A percentile compares a stretch with the other conserved stretches of the same genome.
Conservation (phyloP, 2,329 filamentous ascomycete species). For the Sordariomycetes sp. region DNA sequence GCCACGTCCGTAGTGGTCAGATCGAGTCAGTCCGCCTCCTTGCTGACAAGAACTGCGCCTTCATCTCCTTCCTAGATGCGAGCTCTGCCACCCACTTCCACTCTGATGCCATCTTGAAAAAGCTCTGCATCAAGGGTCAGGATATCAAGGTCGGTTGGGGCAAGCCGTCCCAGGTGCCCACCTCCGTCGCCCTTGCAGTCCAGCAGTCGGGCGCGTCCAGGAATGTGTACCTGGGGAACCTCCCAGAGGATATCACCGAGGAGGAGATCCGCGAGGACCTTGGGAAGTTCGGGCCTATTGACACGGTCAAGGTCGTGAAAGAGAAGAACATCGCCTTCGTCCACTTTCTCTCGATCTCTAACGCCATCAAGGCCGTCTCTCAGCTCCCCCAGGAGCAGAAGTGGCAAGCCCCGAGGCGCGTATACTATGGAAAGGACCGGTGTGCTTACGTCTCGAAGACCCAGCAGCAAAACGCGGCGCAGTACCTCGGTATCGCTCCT, state of each 20-base stretch:
- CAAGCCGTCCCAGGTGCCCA: constrained; percentile 95
- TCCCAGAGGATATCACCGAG: constrained; percentile 80
- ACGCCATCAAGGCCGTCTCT: constrained; percentile 94
- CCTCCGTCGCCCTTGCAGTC: constrained; percentile 90
- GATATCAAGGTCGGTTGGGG: constrained; percentile 99
- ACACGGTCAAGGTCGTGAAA: constrained; percentile 93
- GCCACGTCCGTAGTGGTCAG: constrained; percentile 91
- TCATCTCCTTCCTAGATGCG: constrained; percentile 96
- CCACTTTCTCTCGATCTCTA: constrained; percentile 93
- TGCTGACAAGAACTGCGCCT: constrained; percentile 98
- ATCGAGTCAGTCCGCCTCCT: constrained; percentile 97
- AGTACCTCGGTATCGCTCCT: constrained; percentile 93
- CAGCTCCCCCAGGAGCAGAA: constrained; percentile 93
- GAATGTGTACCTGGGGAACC: constrained; percentile 91
- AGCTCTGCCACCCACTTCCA: constrained; percentile 98
- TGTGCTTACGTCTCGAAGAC: constrained; percentile 99
- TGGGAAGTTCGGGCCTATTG: constrained; percentile 90
- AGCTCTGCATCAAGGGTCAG: constrained; percentile 94
- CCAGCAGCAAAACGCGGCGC: constrained; percentile 96
- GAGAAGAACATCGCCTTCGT: constrained; percentile 98
- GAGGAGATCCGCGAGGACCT: constrained; percentile 90
- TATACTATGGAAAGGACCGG: constrained; percentile 97
- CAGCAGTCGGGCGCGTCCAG: constrained; percentile 94
- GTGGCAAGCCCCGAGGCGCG: constrained; percentile 89
- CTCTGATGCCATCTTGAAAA: constrained; percentile 98